phyloP scores from a whole-genome alignment of 148 eudicot genomes.

The Amaranthus cruentus region DNA sequence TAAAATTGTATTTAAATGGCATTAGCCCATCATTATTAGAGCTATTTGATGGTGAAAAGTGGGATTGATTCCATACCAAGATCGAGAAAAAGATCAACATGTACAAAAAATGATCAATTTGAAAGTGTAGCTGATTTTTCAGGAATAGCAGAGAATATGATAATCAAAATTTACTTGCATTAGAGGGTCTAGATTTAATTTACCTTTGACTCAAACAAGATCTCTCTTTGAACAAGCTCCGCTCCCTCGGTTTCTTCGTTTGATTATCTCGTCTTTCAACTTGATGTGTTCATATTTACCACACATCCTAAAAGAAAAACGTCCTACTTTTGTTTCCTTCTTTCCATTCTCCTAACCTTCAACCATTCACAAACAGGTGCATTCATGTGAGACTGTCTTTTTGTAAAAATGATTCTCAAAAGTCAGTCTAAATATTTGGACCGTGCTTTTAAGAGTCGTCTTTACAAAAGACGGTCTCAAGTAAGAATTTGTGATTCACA shows the following conservation, averaged over 20 bases:
- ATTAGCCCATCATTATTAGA: not conserved
- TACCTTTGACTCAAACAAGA: conserved; percentile 17
- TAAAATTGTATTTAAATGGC: not conserved
- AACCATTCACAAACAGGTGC: too few relatives aligned
- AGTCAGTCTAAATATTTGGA: too few relatives aligned
- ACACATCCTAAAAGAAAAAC: too few relatives aligned
- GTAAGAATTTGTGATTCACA: too few relatives aligned
- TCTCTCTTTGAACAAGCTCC: conserved; percentile 7
- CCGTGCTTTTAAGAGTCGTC: too few relatives aligned
- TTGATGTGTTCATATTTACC: too few relatives aligned
- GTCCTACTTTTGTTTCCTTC: too few relatives aligned
- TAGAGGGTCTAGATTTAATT: conserved; percentile 11
- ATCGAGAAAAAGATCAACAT: conserved; percentile 1
- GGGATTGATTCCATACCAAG: not conserved
- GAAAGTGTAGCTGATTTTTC: not conserved
- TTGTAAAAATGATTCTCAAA: too few relatives aligned
- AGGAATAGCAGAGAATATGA: not conserved
- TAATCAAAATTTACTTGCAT: not conserved
- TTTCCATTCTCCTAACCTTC: too few relatives aligned
- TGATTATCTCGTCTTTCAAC: too few relatives aligned
- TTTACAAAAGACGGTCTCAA: too few relatives aligned
- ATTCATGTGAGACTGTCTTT: too few relatives aligned
- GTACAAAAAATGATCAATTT: not conserved
- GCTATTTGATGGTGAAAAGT: not conserved
- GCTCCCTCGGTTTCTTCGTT: not conserved